Percentiles rank a stretch among this genome's conserved stretches.
phyloP scores from a whole-genome alignment of 2,329 filamentous ascomycete genomes.

The Bipolaris sorokiniana region DNA sequence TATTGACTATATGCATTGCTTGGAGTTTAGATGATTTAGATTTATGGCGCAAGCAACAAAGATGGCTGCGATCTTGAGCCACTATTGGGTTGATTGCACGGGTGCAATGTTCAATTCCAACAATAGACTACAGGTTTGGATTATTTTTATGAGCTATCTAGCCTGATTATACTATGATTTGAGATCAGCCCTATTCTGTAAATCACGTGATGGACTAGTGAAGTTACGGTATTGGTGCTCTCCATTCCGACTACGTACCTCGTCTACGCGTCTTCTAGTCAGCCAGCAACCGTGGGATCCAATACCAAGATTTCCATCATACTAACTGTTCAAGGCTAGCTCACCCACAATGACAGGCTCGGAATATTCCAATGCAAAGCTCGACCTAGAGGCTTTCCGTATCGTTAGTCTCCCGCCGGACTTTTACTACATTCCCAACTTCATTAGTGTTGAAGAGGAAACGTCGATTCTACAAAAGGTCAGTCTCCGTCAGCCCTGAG shows the following conservation, averaged over 20 bases:
- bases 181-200: neutral
- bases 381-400: conserved; percentile 26
- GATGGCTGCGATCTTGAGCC: neutral
- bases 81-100: neutral
- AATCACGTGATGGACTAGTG: conserved; percentile 5
- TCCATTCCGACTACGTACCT: neutral
- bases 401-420: conserved; percentile 65
- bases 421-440: conserved; percentile 86
- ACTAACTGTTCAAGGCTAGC: neutral
- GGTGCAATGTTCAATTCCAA: neutral
- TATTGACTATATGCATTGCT: conserved; percentile 4
- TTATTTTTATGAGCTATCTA: neutral
- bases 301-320: too few species aligned
- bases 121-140: neutral
- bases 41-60: conserved; percentile 5
- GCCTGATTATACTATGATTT: neutral
- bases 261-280: neutral
- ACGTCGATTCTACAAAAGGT: conserved; percentile 73
- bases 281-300: too few species aligned
- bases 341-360: neutral
- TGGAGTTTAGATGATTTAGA: conserved; percentile 11
- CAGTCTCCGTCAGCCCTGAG: conserved; percentile 1
- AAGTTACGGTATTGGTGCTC: neutral
- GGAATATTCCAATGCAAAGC: neutral
- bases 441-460: conserved; percentile 80